Evolutionary conservation across 148 eudicot species (phyloP), one percentile per base, ranked within the genome.

Genomic region (Bassia scoparia): DNA sequence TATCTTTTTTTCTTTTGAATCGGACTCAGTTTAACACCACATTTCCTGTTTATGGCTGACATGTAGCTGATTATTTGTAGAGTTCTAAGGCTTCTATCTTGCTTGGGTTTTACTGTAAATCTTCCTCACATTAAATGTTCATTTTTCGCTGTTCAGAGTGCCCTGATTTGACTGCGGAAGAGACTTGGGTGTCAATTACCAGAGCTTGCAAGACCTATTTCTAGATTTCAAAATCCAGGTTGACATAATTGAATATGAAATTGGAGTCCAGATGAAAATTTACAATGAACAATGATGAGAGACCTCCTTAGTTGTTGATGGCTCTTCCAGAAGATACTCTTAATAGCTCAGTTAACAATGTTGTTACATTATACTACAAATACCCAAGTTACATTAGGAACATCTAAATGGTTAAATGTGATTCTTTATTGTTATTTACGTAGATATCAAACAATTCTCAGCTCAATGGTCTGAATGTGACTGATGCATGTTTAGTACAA

Each of bases 251-350:
- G 87, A 88, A 63, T 96, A 92, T 70, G 92, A 89, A 50, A 90
- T 96, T 58, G 94, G 87, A 72, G 97, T 96, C 64, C 99, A 96
- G 74, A 92, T 96, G 99, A 88, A 95, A 75, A 95, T 95, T 67
- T 95, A 92, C 77, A 95, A 95, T 75, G 99, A 96, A 77, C 97
- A 96, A 92, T n/a, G n/a, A 97, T 96, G 72, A 85, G 99, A 72
- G 99, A 96, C 81, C 83, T 92, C 54, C 54, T 71, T 96, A 81
- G 89, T 90, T 67, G 81, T 84, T 77, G 96, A 92, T 82, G 90
- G 97, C 59, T 80, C 90, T 56, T 85, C 86, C 52, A 88, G 81
- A 84, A 73, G 94, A 96, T 96, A 96, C 92, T 97, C 99, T 96
- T 48, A 9, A 27, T 56, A 26, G 37, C 11, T 44, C 72, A 70